Evolutionary conservation across 1,139 yeast species (phyloP).

Genomic region (Debaryomyces robertsiae): DNA sequence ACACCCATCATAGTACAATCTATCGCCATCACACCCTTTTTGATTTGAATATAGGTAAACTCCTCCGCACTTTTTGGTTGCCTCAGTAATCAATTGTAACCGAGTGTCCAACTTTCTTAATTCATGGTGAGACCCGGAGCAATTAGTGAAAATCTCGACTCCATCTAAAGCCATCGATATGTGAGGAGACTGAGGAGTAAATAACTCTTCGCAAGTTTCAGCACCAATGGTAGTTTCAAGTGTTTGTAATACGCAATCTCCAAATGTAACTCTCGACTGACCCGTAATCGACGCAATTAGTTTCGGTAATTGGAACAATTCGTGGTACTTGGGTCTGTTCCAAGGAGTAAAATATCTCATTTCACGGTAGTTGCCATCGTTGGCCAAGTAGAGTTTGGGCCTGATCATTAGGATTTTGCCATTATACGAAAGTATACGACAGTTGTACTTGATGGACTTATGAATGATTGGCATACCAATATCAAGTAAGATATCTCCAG

Average conservation of each 20-base stretch:
- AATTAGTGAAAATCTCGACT: slow-evolving; percentile 92
- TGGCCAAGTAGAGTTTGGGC: slow-evolving; percentile 90
- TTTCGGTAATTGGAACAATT: slow-evolving; percentile 71
- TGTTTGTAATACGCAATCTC: slow-evolving; percentile 86
- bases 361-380: slow-evolving; percentile 96
- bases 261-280: slow-evolving; percentile 71
- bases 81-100: slow-evolving; percentile 81
- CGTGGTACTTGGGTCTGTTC: slow-evolving; percentile 76
- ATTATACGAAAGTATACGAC: slow-evolving; percentile 80
- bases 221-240: slow-evolving; percentile 88
- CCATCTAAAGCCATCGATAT: slow-evolving; percentile 92
- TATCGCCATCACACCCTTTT: slow-evolving; percentile 97
- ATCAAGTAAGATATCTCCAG: slow-evolving; percentile 79
- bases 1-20: slow-evolving; percentile 95
- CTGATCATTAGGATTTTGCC: slow-evolving; percentile 81
- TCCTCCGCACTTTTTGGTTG: slow-evolving; percentile 96
- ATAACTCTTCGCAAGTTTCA: slow-evolving; percentile 96
- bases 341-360: slow-evolving; percentile 97
- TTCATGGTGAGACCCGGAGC: slow-evolving; percentile 96
- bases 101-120: slow-evolving; percentile 85
- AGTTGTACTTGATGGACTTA: slow-evolving; percentile 85
- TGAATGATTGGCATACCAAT: slow-evolving; percentile 94
- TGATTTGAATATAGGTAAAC: slow-evolving; percentile 91
- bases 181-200: slow-evolving; percentile 96
- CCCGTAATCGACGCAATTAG: slow-evolving; percentile 62